Percentiles rank a stretch among this genome's conserved stretches.
Conservation (phyloP, 768 basidiomycete species). For the Boletus eberwhitei region DNA sequence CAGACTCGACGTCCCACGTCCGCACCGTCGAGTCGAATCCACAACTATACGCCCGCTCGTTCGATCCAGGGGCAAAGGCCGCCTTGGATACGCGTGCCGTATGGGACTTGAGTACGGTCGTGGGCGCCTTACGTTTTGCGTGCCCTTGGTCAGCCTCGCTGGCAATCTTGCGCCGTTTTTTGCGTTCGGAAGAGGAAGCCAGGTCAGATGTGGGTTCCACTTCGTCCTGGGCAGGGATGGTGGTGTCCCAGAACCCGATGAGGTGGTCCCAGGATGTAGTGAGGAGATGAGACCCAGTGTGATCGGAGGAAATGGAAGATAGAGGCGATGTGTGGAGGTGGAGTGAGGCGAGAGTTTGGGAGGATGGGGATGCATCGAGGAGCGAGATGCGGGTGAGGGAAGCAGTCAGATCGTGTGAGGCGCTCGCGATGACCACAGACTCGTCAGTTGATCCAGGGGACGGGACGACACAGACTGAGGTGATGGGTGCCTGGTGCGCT, state of each 20-base stretch:
- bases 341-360: conserved; percentile 52
- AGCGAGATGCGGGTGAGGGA: conserved; percentile 42
- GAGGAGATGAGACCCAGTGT: conserved; percentile 59
- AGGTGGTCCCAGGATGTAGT: conserved; percentile 87
- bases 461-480: conserved; percentile 58
- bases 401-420: conserved; percentile 78
- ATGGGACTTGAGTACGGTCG: conserved; percentile 77
- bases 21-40: conserved; percentile 91
- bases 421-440: conserved; percentile 52
- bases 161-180: conserved; percentile 60
- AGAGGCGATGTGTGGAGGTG: conserved; percentile 75
- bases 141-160: conserved; percentile 30
- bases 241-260: conserved; percentile 77
- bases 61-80: conserved; percentile 46
- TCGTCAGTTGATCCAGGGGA: conserved; percentile 23
- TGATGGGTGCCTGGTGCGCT: conserved; percentile 64
- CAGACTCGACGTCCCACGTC: conserved; percentile 81
- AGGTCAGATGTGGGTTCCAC: conserved; percentile 30
- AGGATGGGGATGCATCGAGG: conserved; percentile 3
- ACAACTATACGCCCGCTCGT: conserved; percentile 23
- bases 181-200: conserved; percentile 28
- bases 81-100: conserved; percentile 76
- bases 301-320: conserved; percentile 61
- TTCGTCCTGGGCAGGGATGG: conserved; percentile 61
- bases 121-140: conserved; percentile 62